Percentiles rank a stretch among this genome's conserved stretches.
phyloP scores from a whole-genome alignment of 257 asterid genomes.

The Apocynum venetum region DNA sequence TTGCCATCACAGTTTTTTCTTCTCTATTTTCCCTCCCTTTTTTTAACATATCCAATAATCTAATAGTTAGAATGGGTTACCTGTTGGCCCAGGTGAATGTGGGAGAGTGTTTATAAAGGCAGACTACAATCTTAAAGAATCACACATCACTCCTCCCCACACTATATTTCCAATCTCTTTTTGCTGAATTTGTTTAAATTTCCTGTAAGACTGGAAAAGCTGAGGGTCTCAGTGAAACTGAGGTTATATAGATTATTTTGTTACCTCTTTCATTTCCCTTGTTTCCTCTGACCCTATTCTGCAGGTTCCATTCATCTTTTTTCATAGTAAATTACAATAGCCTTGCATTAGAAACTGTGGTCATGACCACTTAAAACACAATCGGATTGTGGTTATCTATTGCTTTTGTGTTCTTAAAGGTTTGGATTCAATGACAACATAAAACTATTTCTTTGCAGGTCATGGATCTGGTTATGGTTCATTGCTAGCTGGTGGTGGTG shows the following conservation, averaged over 20 bases:
- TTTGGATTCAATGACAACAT: background rate
- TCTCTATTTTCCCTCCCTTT: background rate
- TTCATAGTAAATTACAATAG: background rate
- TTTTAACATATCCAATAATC: background rate
- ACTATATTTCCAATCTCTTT: too few species aligned
- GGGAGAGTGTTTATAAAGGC: background rate
- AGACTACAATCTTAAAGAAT: too few species aligned
- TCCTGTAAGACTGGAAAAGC: background rate
- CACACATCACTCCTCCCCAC: background rate
- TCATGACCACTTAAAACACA: background rate
- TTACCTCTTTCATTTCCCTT: background rate
- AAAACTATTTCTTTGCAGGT: constrained; percentile 34
- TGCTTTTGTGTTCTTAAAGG: background rate
- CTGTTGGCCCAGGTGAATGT: background rate
- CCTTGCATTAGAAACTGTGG: background rate
- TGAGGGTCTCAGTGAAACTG: background rate
- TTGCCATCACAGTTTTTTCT: background rate
- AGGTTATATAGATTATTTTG: background rate
- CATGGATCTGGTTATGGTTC: constrained; percentile 48
- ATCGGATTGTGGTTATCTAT: background rate
- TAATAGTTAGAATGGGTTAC: background rate
- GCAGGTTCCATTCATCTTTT: background rate
- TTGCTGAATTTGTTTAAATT: background rate
- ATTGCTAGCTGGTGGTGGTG: constrained; percentile 87
- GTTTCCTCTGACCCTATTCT: background rate